Evolutionary conservation across 805 yeast genomes (phyloP), one percentile per base, ranked within the genome.

Genomic region (Jamesozyma jinghongensis): DNA sequence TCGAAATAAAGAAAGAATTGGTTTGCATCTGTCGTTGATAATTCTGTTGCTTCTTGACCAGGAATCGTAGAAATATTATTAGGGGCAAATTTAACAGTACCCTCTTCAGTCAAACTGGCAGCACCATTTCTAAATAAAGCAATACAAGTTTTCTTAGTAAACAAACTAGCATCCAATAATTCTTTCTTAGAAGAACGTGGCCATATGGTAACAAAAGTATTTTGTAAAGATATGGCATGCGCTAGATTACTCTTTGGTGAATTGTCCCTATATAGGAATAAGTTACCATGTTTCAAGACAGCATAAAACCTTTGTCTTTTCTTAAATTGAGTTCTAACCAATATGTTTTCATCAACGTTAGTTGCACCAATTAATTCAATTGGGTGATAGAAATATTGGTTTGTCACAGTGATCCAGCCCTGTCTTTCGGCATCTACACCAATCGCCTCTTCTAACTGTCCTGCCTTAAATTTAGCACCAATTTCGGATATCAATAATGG

Each of bases 321-420:
- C 41, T 64, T 63, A 25, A 68, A 49, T 38, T 66, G 67, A 10
- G 56, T 49, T 37, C 65, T 48, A 22, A 49, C 50, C 8, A 52
- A 46, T 16, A 51, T 29, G 6, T 44, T 46, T n/a, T 37, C 50
- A 29, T 37, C 44, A 20, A 40, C 31, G 17, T 49, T 47, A 3
- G 33, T 20, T 6, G 36, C 10, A 12, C 43, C 45, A 16, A 42
- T 36, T 16, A 57, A 32, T 25, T 58, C 63, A n/a, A 54, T 46
- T n/a, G 81, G 53, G 61, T 73, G 67, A 42, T 70, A 65, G 62
- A 81, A 69, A 56, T 80, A 84, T 48, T 83, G 90, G 45, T 77
- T 79, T 0, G 94, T 83, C n/a, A 88, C 88, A 2, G 81, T 75
- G 2, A 86, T 63, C 94, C 94, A 85, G 7, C 94, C 95, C 10